Base-by-base conservation (phyloP, 805 yeast species). In the Kluyveromyces nonfermentans region DNA sequence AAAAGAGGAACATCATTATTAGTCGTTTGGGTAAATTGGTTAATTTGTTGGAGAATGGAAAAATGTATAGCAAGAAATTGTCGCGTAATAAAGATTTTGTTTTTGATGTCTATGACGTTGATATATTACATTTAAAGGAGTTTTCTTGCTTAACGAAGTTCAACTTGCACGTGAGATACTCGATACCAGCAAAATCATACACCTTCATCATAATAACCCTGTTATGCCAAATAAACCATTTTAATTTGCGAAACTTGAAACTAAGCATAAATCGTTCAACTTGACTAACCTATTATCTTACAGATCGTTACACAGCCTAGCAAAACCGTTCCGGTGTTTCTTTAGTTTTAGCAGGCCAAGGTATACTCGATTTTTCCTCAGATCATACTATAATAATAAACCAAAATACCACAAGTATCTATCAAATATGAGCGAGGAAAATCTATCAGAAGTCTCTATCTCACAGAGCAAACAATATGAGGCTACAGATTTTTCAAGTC, bases 351-450 rank as follows among this genome's bases (percentile, higher is more conserved):
- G 12, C 30, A 25, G 12, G 30, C 30, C 30, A 25, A 25, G 30
- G 12, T 10, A 28, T 28, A n/a, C 19, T 19, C 25, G 34, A 22
- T 28, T 30, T 19, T 30, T 14, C 15, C 18, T 22, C n/a, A n/a
- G n/a, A 17, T 15, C 6, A 22, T 28, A 33, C 7, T 21, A 9
- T 15, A 28, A 28, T 6, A 19, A 38, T 38, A 28, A 33, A n/a
- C 14, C 9, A 2, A 21, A 38, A 12, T 16, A 20, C 8, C 19
- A n/a, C 22, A 38, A 28, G 21, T n/a, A n/a, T n/a, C n/a, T n/a
- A 44, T 8, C 22, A 16, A 48, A 38, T 4, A 68, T 68, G 72
- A 67, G 71, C 50, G 71, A 67, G 50, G 72, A 67, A 45, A 68
- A 57, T 45, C 50, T 68, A 46, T 63, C 64, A 38, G 71, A 68